phyloP scores from a whole-genome alignment of 768 basidiomycete genomes.

The Suillus subaureus region DNA sequence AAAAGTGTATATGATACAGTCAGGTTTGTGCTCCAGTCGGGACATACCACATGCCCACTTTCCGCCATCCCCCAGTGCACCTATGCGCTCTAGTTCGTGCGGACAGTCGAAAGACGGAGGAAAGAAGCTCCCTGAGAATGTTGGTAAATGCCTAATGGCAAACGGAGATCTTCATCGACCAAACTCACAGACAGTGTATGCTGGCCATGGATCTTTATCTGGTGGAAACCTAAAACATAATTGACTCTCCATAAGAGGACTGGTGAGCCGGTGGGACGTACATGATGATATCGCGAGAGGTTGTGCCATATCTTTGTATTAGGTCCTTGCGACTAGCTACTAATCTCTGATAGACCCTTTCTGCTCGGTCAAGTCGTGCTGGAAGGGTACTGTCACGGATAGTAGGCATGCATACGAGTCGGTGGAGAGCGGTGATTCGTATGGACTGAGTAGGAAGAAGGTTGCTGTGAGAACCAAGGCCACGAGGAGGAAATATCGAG shows the following conservation, averaged over 20 bases:
- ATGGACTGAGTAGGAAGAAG: constrained; percentile 49
- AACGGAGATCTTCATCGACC: neutral
- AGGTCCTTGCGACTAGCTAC: constrained; percentile 46
- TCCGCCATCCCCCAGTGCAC: constrained; percentile 64
- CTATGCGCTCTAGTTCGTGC: constrained; percentile 44
- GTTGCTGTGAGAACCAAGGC: constrained; percentile 44
- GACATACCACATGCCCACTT: constrained; percentile 73
- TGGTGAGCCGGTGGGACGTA: constrained; percentile 29
- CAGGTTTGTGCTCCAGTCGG: constrained; percentile 50
- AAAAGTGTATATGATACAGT: constrained; percentile 65
- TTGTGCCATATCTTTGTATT: constrained; percentile 58
- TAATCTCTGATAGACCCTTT: constrained; percentile 47
- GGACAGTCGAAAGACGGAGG: constrained; percentile 46
- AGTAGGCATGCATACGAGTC: constrained; percentile 25
- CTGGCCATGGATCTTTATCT: constrained; percentile 53
- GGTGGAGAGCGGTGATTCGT: constrained; percentile 28
- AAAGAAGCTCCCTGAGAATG: constrained; percentile 46
- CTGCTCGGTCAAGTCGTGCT: constrained; percentile 43
- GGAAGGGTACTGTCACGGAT: constrained; percentile 39
- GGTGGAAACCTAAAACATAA: constrained; percentile 50
- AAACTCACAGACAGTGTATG: constrained; percentile 58
- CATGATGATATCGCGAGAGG: constrained; percentile 48
- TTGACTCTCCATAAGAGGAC: constrained; percentile 10
- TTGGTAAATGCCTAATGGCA: constrained; percentile 8
- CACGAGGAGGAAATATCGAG: constrained; percentile 51